Evolutionary conservation across 352 stramenopile species (phyloP).

Genomic region (Globisporangium yorkense): DNA sequence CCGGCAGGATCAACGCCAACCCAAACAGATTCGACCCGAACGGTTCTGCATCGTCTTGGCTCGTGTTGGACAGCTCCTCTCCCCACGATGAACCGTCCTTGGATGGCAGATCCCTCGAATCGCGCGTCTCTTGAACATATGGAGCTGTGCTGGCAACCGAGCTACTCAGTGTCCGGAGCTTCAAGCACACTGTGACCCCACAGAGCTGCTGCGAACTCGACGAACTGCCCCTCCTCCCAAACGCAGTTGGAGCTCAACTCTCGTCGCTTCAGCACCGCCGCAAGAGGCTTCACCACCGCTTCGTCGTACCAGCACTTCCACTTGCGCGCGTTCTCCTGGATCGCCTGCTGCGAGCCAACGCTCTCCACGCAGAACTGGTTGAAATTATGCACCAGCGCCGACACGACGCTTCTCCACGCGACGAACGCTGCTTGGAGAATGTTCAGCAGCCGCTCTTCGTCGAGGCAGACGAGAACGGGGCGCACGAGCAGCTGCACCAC

Average conservation of each 20-base stretch:
- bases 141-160: neutral
- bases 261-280: constrained; percentile 12
- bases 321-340: constrained; percentile 29
- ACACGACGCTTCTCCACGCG: constrained; percentile 41
- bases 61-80: too few species aligned
- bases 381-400: constrained; percentile 41
- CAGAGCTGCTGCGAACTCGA: constrained; percentile 17
- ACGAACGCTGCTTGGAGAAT: constrained; percentile 42
- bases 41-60: too few species aligned
- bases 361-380: constrained; percentile 29
- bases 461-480: constrained; percentile 37
- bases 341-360: constrained; percentile 13
- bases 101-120: too few species aligned
- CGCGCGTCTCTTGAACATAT: neutral
- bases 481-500: constrained; percentile 41
- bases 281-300: constrained; percentile 27
- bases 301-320: constrained; percentile 64
- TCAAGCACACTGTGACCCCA: constrained; percentile 8
- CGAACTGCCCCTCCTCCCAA: constrained; percentile 25
- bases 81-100: too few species aligned
- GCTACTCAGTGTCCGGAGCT: neutral
- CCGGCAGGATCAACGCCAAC: too few species aligned
- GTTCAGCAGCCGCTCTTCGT: constrained; percentile 43
- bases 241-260: neutral
- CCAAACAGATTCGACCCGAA: too few species aligned